Base-by-base conservation (phyloP, 176 grass and related monocot genomes). In the Ampelocalamus luodianensis region DNA sequence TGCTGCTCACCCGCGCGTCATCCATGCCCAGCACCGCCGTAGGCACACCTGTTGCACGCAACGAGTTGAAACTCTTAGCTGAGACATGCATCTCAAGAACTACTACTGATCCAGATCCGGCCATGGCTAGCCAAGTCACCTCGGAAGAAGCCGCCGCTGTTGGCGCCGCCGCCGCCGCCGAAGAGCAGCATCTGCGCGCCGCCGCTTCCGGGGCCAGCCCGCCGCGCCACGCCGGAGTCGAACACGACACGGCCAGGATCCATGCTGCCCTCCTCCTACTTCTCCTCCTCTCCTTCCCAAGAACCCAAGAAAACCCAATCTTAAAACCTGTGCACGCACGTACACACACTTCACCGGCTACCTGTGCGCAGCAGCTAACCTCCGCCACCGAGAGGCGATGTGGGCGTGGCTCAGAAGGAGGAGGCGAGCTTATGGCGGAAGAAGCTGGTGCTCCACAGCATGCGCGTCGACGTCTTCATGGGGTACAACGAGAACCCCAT, bases 401-500 rank as follows among this genome's bases (percentile, higher is more conserved):
- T 16, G 36, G 60, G 70, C 43, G 67, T 24, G 72, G 45, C 84
- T 79, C 54, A 97, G 80, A 63, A 81, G 82, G 71, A 88, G 66
- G 78, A 9, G 65, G 61, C 74, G 78, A 76, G 79, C 95, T 97
- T 97, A 43, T 97, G 95, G 76, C 95, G 95, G 85, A 94, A 94
- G 89, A 94, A 94, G 87, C 87, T 89, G 53, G 89, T 87, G 82
- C 87, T 89, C 92, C 89, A 94, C 50, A 94, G 89, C 76, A 91
- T 48, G 76, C 92, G 83, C 18, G 92, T 94, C 43, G 84, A 94
- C 14, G 87, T 91, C 89, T 85, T 94, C 92, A 94, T 94, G 83
- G 89, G 89, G 87, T 85, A 85, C 66, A 89, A 49, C 29, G 92
- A 97, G 90, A 97, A 94, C 75, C 95, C 95, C 95, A 97, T 97